phyloP scores from a whole-genome alignment of 2,329 filamentous ascomycete genomes.

The Epichloe sibirici region DNA sequence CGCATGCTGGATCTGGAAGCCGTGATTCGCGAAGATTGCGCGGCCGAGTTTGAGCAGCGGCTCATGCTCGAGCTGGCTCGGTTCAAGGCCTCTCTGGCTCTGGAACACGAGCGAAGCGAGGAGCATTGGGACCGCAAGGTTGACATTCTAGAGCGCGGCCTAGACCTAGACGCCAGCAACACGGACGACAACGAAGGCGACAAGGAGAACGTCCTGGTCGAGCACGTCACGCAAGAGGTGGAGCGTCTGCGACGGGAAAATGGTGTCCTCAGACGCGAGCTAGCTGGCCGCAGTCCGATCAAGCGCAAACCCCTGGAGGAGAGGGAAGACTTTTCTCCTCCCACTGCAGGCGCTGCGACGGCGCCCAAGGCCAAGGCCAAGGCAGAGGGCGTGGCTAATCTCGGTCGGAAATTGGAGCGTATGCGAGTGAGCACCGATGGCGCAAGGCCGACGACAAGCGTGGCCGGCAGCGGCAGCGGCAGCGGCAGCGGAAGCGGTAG shows the following conservation, averaged over 20 bases:
- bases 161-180: constrained; percentile 28
- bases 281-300: constrained; percentile 49
- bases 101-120: constrained; percentile 68
- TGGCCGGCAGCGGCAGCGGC: constrained; percentile 8
- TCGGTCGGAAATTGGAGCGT: constrained; percentile 37
- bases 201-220: constrained; percentile 50
- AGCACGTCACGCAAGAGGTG: constrained; percentile 60
- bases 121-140: constrained; percentile 84
- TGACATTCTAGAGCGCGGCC: constrained; percentile 44
- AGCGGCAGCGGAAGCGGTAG: constrained; percentile 20
- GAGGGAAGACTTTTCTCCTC: constrained; percentile 29
- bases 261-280: constrained; percentile 51
- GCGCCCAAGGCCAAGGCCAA: neutral
- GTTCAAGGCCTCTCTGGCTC: constrained; percentile 70
- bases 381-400: constrained; percentile 18
- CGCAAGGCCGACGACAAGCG: constrained; percentile 12
- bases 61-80: constrained; percentile 62
- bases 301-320: constrained; percentile 45
- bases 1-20: constrained; percentile 59
- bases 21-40: constrained; percentile 80
- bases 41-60: constrained; percentile 68
- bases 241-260: constrained; percentile 55
- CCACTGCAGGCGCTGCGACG: neutral
- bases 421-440: constrained; percentile 34
- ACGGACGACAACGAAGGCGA: constrained; percentile 39